Conservation (phyloP, 495 filamentous ascomycete species). For the Penicillium diatomitis region DNA sequence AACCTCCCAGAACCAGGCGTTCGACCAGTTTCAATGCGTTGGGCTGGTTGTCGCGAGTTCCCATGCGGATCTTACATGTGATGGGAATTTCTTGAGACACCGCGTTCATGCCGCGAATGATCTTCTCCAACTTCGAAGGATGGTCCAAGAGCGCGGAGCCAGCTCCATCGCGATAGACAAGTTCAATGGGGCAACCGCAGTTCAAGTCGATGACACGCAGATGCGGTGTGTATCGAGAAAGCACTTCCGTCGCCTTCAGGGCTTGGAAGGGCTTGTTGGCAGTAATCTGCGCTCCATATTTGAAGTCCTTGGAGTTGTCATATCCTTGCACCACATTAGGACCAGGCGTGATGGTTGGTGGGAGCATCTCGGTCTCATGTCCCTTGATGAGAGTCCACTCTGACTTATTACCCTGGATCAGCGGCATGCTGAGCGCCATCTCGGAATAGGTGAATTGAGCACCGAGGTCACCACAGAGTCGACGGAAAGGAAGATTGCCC, state of each 20-base stretch:
- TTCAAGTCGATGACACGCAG: slow-evolving; percentile 89
- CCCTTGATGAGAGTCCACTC: slow-evolving; percentile 95
- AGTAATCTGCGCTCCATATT: slow-evolving; percentile 86
- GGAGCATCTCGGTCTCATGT: slow-evolving; percentile 66
- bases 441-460: slow-evolving; percentile 94
- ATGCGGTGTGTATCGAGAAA: slow-evolving; percentile 66
- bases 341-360: slow-evolving; percentile 46
- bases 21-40: slow-evolving; percentile 74
- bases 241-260: slow-evolving; percentile 73
- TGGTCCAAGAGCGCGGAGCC: slow-evolving; percentile 91
- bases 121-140: slow-evolving; percentile 77
- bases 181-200: slow-evolving; percentile 93
- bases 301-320: slow-evolving; percentile 70
- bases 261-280: slow-evolving; percentile 83
- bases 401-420: slow-evolving; percentile 81
- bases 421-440: slow-evolving; percentile 88
- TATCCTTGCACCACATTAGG: slow-evolving; percentile 55
- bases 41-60: slow-evolving; percentile 67
- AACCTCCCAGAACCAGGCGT: slow-evolving; percentile 68
- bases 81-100: slow-evolving; percentile 83
- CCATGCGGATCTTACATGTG: slow-evolving; percentile 89
- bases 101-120: slow-evolving; percentile 87
- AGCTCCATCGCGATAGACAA: slow-evolving; percentile 76
- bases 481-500: slow-evolving; percentile 92
- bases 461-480: slow-evolving; percentile 82